Base-by-base conservation (phyloP, 1,139 yeast species). In the Scheffersomyces titani region DNA sequence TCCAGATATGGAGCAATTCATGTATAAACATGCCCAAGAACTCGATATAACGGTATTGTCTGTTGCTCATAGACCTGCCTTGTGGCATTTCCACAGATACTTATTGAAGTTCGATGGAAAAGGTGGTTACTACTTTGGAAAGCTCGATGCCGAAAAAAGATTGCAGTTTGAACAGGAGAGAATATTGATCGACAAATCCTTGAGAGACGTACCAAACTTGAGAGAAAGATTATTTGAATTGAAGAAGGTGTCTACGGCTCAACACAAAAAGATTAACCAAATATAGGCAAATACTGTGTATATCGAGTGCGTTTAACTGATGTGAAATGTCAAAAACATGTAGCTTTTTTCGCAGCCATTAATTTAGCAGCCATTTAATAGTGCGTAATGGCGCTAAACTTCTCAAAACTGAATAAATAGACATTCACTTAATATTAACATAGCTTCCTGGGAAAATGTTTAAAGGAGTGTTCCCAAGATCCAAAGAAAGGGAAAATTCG, bases 41-140 rank as follows among this genome's bases (percentile, higher is more conserved):
- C 78, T 91, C 61, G 92, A 92, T 0, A 92, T 92, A 57, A 90
- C 98, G 0, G 82, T 93, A 46, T 77, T 93, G 53, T 91, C 97
- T 0, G 98, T 93, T 18, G 94, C 97, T 52, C 98, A 93, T 72
- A 81, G 98, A 63, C 89, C 97, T 3, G 91, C 96, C 13, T 77
- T 93, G 63, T 93, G 98, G 98, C 91, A 90, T 71, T 93, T 92
- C 78, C 98, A 93, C 72, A 86, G 88, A 61, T 83, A 84, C 66
- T 83, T 93, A 59, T 78, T 93, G 61, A 93, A 92, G 71, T 92
- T 92, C 69, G 94, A 89, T 68, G 96, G 96, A 19, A 86, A 88
- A 67, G 96, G 96, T 2, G 87, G 88, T 4, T 90, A 89, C 67
- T 80, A 79, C 57, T 90, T 89, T 70, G 89, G 89, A 6, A 78